Percentiles rank a stretch among this genome's conserved stretches.
Conservation (phyloP, 2,329 filamentous ascomycete species). For the Cordyceps cicadae region DNA sequence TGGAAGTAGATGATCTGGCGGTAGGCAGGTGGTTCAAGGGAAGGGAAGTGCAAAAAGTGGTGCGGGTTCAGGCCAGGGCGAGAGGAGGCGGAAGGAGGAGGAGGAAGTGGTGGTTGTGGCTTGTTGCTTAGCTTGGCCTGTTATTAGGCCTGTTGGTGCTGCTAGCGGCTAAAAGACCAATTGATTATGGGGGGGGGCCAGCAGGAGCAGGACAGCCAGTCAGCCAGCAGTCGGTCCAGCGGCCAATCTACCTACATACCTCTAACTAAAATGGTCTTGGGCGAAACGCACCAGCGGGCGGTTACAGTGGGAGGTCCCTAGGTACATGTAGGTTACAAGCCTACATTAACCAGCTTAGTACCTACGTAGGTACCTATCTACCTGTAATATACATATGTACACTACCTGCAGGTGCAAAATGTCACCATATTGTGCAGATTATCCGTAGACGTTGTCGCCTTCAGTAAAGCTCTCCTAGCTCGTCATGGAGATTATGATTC, state of each 20-base stretch:
- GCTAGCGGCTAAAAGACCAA: neutral
- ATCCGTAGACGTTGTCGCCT: too few relatives aligned
- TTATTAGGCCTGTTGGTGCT: neutral
- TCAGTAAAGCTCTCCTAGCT: too few relatives aligned
- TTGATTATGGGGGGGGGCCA: neutral
- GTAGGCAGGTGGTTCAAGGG: neutral
- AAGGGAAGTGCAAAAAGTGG: conserved; percentile 8
- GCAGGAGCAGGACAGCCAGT: neutral
- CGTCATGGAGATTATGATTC: too few relatives aligned
- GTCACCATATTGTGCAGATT: too few relatives aligned
- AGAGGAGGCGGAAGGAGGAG: neutral
- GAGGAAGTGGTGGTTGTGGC: neutral
- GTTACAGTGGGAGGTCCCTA: too few relatives aligned
- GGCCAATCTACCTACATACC: too few relatives aligned
- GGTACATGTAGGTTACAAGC: too few relatives aligned
- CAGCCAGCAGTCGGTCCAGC: neutral
- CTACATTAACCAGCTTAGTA: too few relatives aligned
- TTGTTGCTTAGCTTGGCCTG: neutral
- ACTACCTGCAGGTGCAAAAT: too few relatives aligned
- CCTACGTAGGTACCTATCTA: too few relatives aligned
- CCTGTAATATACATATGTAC: too few relatives aligned
- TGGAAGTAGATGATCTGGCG: neutral
- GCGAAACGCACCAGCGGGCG: conserved; percentile 1
- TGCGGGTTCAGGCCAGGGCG: neutral
- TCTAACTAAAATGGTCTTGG: neutral